A percentile compares a stretch with the other conserved stretches of the same genome.
Evolutionary conservation across 352 stramenopile genomes (phyloP).

Genomic region (Globisporangium carolinianum): DNA sequence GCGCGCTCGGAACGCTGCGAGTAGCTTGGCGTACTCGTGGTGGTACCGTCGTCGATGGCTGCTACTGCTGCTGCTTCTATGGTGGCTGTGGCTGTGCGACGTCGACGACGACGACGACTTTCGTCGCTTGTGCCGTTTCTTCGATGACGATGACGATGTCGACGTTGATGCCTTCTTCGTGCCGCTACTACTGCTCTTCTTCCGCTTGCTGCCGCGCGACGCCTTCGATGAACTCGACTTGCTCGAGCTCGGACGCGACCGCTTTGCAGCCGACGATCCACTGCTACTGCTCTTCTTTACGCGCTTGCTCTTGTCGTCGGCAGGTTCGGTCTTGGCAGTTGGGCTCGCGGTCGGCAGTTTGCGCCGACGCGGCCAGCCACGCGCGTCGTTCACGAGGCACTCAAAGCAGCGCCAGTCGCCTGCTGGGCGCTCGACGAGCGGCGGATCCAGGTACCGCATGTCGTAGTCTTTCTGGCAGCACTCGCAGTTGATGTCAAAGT

Average conservation of each 20-base stretch:
- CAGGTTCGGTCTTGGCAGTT: conserved; percentile 12
- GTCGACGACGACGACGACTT: conserved; percentile 67
- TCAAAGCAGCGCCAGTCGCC: conserved; percentile 86
- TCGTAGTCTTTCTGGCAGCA: conserved; percentile 78
- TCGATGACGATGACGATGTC: conserved; percentile 41
- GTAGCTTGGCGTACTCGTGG: conserved; percentile 67
- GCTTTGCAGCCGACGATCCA: conserved; percentile 35
- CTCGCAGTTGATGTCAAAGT: conserved; percentile 75
- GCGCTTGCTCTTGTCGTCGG: conserved; percentile 7
- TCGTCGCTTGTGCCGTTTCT: conserved; percentile 41
- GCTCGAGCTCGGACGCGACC: conserved; percentile 22
- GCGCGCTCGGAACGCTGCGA: conserved; percentile 41
- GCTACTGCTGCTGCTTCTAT: conserved; percentile 31
- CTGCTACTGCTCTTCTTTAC: conserved; percentile 23
- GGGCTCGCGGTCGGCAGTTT: conserved; percentile 19
- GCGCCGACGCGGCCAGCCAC: conserved; percentile 64
- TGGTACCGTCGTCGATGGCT: conserved; percentile 53
- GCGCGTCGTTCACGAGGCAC: conserved; percentile 81
- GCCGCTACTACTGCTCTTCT: conserved; percentile 21
- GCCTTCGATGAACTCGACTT: conserved; percentile 45
- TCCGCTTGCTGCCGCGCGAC: conserved; percentile 29
- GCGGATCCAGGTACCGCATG: conserved; percentile 78
- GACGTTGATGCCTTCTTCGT: conserved; percentile 48
- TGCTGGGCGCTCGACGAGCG: conserved; percentile 57
- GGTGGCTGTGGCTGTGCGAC: conserved; percentile 27